phyloP scores from a whole-genome alignment of 2,329 filamentous ascomycete species.

The Amphichorda felina region DNA sequence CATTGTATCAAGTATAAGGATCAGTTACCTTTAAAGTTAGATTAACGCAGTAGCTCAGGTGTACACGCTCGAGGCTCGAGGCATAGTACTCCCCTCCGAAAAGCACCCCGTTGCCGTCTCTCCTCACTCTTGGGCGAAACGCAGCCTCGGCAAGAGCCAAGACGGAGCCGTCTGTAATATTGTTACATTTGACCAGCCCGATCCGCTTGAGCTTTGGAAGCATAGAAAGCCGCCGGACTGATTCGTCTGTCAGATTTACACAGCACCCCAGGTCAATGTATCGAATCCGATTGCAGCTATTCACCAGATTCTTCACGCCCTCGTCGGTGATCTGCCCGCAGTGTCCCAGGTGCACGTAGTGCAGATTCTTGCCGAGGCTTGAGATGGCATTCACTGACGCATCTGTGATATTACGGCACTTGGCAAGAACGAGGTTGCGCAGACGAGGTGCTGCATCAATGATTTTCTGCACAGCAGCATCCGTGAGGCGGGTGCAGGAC shows the following conservation, averaged over 20 bases:
- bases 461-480: slow-evolving; percentile 80
- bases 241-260: slow-evolving; percentile 73
- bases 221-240: slow-evolving; percentile 70
- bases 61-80: slow-evolving; percentile 76
- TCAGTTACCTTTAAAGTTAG: slow-evolving; percentile 64
- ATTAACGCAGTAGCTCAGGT: slow-evolving; percentile 88
- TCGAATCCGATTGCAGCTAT: slow-evolving; percentile 80
- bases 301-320: slow-evolving; percentile 74
- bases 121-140: slow-evolving; percentile 34
- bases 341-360: slow-evolving; percentile 93
- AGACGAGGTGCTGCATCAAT: slow-evolving; percentile 77
- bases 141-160: slow-evolving; percentile 67
- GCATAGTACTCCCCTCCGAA: slow-evolving; percentile 41
- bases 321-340: slow-evolving; percentile 84
- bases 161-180: slow-evolving; percentile 85
- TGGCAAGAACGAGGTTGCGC: slow-evolving; percentile 85
- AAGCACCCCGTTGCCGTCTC: slow-evolving; percentile 33
- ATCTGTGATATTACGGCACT: slow-evolving; percentile 90
- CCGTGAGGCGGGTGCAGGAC: slow-evolving; percentile 72
- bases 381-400: slow-evolving; percentile 78
- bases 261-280: slow-evolving; percentile 99
- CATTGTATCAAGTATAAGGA: neutral
- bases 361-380: slow-evolving; percentile 84
- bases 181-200: slow-evolving; percentile 84
- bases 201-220: slow-evolving; percentile 92